Base-by-base conservation (phyloP, 2,329 filamentous ascomycete species). In the Sporothrix protearum region DNA sequence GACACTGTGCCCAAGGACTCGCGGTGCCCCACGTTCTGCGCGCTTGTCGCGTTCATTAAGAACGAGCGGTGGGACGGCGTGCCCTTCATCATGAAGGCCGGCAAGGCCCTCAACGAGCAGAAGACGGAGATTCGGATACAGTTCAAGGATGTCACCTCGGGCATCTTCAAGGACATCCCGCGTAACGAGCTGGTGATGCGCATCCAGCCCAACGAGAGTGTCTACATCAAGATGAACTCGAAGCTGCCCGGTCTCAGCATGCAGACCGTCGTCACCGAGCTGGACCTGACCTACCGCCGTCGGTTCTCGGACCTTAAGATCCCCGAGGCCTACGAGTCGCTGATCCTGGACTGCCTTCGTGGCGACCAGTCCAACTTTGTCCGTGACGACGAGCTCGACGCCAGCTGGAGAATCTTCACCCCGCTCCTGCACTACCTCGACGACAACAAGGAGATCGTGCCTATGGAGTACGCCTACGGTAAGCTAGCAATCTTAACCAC, bases 221-320 rank as follows among this genome's bases (percentile, higher is more conserved):
- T 99, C 76, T 99, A 99, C 85, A 97, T 98, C 83, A 99, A 99
- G 90, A 99, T 99, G 96, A 99, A 99, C 91, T 98, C 95, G 39
- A 99, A 99, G 87, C 87, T 99, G 73, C 96, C 96, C 25, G 96
- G 96, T 78, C 86, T 99, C 78, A 98, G 94, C 86, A 99, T 98
- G 94, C 96, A 99, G 87, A 99, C 96, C 14, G 96, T 98, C 51
- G 93, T 97, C 77, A 99, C 96, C 73, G 96, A 99, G 85, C 92
- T 99, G 73, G 96, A 99, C 80, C 89, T 99, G 76, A 99, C 96
- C 75, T 99, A 99, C 87, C 90, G 96, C 80, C 91, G 96, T 82
- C 92, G 96, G 77, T 99, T 99, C 89, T 98, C 96, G 22, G 96
- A 99, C 83, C 89, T 99, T 72, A 99, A 99, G 89, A 99, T 99